Conservation (phyloP, 768 basidiomycete species). For the Nidularia sp. region DNA sequence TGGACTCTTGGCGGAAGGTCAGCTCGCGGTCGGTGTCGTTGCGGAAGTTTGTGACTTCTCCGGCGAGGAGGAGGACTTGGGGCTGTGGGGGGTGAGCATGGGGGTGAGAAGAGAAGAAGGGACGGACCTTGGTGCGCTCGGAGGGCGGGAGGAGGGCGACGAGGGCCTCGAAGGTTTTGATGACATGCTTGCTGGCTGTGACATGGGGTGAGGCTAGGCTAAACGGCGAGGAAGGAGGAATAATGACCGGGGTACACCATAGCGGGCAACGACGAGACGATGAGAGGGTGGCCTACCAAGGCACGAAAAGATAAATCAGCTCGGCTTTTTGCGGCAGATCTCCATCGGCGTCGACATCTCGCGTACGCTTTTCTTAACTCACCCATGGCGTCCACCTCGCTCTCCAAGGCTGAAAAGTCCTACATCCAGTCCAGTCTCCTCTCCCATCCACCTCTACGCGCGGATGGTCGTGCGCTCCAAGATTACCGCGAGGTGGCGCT, state of each 20-base stretch:
- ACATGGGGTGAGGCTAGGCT: slow-evolving; percentile 2
- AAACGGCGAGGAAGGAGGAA: not conserved
- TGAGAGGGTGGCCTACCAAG: no score
- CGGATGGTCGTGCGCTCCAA: slow-evolving; percentile 66
- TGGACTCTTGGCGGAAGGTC: slow-evolving; percentile 67
- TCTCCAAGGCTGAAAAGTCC: slow-evolving; percentile 78
- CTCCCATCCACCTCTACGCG: slow-evolving; percentile 57
- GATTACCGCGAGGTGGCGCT: slow-evolving; percentile 70
- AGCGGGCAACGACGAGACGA: not conserved
- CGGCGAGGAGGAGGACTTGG: slow-evolving; percentile 66
- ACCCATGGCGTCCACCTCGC: slow-evolving; percentile 28
- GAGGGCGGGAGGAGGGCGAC: slow-evolving; percentile 40
- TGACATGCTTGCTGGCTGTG: slow-evolving; percentile 48
- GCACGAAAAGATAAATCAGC: not conserved
- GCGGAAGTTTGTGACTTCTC: slow-evolving; percentile 57
- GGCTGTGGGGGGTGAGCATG: slow-evolving; percentile 34
- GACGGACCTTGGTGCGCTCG: slow-evolving; percentile 48
- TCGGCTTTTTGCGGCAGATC: no score
- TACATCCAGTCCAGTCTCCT: slow-evolving; percentile 69
- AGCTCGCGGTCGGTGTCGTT: slow-evolving; percentile 87
- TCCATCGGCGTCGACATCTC: no score
- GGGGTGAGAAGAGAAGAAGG: not conserved
- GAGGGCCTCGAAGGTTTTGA: slow-evolving; percentile 51
- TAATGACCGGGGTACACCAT: slow-evolving; percentile 29
- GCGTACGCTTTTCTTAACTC: not conserved